Evolutionary conservation across 176 grass and related monocot species (phyloP).

Genomic region (Musa beccarii): DNA sequence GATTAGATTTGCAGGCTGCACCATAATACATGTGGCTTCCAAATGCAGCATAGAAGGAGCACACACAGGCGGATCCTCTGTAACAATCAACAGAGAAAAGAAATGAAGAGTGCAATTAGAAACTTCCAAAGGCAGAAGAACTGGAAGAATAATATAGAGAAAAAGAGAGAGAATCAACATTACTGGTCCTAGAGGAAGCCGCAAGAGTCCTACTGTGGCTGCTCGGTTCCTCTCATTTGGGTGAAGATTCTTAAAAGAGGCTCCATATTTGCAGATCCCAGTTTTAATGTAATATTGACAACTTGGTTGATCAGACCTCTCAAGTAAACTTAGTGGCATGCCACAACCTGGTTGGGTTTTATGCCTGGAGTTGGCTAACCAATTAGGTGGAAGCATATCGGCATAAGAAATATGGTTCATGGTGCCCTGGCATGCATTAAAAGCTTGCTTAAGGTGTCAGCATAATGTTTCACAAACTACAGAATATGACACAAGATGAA

Average conservation of each 20-base stretch:
- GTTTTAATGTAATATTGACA: constrained; percentile 31
- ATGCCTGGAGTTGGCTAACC: constrained; percentile 3
- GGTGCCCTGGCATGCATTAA: not conserved
- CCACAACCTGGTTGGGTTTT: constrained; percentile 9
- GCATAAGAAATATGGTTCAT: not conserved
- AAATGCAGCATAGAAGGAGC: not conserved
- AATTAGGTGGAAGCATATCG: not conserved
- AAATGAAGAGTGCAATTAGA: not conserved
- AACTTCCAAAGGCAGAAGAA: not conserved
- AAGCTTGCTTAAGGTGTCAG: not conserved
- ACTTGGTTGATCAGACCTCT: constrained; percentile 22
- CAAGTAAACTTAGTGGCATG: not conserved
- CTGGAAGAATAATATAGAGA: not conserved
- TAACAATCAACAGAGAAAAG: not conserved
- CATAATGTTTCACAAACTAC: not conserved
- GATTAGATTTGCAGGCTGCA: constrained; percentile 4
- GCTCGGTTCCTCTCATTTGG: constrained; percentile 22
- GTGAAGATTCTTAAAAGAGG: constrained; percentile 15
- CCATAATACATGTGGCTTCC: constrained; percentile 12
- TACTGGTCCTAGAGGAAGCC: constrained; percentile 18
- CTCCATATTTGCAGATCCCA: constrained; percentile 19
- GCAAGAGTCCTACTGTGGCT: not conserved
- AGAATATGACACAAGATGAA: not conserved
- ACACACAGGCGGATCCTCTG: not conserved
- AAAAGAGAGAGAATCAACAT: not conserved